phyloP scores from a whole-genome alignment of 2,329 filamentous ascomycete species.

The Atkinsonella texensis region DNA sequence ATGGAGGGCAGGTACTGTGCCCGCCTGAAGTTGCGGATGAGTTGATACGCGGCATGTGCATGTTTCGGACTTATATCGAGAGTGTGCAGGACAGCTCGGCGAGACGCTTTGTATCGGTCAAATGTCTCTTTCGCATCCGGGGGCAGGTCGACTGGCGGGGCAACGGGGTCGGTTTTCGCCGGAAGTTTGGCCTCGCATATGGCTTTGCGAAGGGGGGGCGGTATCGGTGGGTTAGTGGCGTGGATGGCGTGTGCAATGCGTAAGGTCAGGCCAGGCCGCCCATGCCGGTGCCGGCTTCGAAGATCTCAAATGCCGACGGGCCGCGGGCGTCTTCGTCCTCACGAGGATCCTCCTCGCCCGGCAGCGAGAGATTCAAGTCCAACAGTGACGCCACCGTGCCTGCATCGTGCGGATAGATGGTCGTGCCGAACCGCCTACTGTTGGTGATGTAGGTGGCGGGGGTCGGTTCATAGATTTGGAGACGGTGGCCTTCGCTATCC shows the following conservation, averaged over 20 bases:
- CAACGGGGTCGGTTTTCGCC: slow-evolving; percentile 6
- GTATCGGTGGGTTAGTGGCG: slow-evolving; percentile 48
- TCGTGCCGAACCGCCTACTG: slow-evolving; percentile 60
- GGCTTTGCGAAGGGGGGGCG: slow-evolving; percentile 28
- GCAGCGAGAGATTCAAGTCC: slow-evolving; percentile 52
- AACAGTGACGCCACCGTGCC: slow-evolving; percentile 64
- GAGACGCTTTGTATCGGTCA: slow-evolving; percentile 33
- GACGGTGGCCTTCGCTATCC: slow-evolving; percentile 36
- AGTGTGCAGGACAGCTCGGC: slow-evolving; percentile 62
- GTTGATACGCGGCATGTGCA: slow-evolving; percentile 50
- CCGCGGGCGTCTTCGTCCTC: slow-evolving; percentile 19
- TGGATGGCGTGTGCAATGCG: slow-evolving; percentile 66
- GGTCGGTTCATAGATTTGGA: slow-evolving; percentile 51
- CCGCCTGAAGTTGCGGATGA: slow-evolving; percentile 54
- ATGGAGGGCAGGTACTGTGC: slow-evolving; percentile 59
- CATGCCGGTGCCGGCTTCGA: slow-evolving; percentile 80
- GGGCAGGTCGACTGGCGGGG: slow-evolving; percentile 15
- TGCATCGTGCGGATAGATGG: slow-evolving; percentile 62
- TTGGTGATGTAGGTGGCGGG: slow-evolving; percentile 62
- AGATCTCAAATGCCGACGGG: slow-evolving; percentile 51
- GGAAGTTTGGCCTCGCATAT: slow-evolving; percentile 16
- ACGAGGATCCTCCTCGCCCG: slow-evolving; percentile 18
- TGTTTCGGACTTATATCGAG: slow-evolving; percentile 54
- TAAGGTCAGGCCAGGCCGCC: slow-evolving; percentile 62
- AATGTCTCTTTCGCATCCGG: slow-evolving; percentile 22